Base-by-base conservation (phyloP, 2,329 filamentous ascomycete genomes). In the Fusarium goolgardi region DNA sequence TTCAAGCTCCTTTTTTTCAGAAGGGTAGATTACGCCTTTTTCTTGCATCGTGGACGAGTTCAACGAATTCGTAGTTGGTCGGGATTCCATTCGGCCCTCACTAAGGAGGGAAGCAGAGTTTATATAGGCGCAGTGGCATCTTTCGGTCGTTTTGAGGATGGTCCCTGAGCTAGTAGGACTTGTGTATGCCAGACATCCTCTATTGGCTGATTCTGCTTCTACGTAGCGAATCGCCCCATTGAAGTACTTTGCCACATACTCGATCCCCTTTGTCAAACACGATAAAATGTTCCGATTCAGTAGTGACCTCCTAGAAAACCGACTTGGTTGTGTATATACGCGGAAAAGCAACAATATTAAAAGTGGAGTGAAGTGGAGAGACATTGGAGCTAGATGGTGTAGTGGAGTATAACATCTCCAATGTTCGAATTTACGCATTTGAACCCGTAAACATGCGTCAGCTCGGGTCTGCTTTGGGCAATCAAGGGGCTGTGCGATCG, bases 21-120 rank as follows among this genome's bases (percentile, higher is more conserved):
- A 6, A 20, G 10, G 18, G 35, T 21, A 21, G 2, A 2, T 3
- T 13, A 1, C 0, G 11, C 1, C 12, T 21, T 39, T 13, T 11
- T 21, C 35, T 2, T 21, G n/a, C 35, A 39, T 21, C 2, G 1
- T 21, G 35, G 0, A 2, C 1, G 12, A n/a, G 3, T 13, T n/a
- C 6, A 12, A 37, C 6, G 0, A 11, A 20, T 3, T 11, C n/a
- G 5, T 13, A 6, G 35, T 20, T 20, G 35, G 4, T 39, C 10
- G 11, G 12, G 9, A 1, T 7, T 8, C n/a, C 13, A 13, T 3
- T 9, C 12, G 4, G n/a, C 3, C 6, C 3, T 7, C 4, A 4
- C 11, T 4, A 5, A 1, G 9, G 6, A 20, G n/a, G 35, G 35
- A 8, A 8, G 20, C n/a, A 20, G 3, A 8, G 6, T 21, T 20